Conservation (phyloP, 2,329 filamentous ascomycete species). For the Neocatenulostroma microsporum region DNA sequence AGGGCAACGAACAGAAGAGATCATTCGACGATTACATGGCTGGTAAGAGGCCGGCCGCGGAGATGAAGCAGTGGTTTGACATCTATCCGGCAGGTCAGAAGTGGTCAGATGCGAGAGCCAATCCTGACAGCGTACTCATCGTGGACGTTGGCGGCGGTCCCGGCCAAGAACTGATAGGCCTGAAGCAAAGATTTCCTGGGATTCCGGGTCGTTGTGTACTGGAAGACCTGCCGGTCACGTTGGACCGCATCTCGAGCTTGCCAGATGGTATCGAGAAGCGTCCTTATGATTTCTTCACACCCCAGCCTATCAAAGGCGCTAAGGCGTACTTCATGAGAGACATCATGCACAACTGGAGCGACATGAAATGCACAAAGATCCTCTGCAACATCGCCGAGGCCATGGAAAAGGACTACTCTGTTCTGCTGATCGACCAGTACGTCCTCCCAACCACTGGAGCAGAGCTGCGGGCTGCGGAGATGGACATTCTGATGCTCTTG, state of each 20-base stretch:
- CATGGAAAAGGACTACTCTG: slow-evolving; percentile 14
- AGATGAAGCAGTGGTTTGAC: slow-evolving; percentile 10
- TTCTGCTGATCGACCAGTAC: slow-evolving; percentile 17
- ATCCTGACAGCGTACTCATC: slow-evolving; percentile 7
- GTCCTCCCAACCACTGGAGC: slow-evolving; percentile 11
- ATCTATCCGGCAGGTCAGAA: slow-evolving; percentile 7
- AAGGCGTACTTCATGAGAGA: slow-evolving; percentile 18
- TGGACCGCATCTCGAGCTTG: slow-evolving; percentile 2
- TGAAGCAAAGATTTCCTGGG: slow-evolving; percentile 7
- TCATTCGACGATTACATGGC: slow-evolving; percentile 14
- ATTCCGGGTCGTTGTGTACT: slow-evolving; percentile 12
- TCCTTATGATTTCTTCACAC: slow-evolving; percentile 13
- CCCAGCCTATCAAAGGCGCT: slow-evolving; percentile 13
- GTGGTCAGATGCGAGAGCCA: neutral
- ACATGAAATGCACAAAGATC: slow-evolving; percentile 9
- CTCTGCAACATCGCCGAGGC: slow-evolving; percentile 10
- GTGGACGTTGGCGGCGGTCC: slow-evolving; percentile 14
- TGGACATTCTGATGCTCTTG: slow-evolving; percentile 13
- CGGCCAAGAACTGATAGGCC: slow-evolving; percentile 6
- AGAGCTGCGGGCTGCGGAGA: slow-evolving; percentile 8
- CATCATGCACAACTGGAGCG: slow-evolving; percentile 16
- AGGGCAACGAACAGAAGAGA: slow-evolving; percentile 11
- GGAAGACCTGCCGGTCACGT: slow-evolving; percentile 12
- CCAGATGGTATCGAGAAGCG: slow-evolving; percentile 8
- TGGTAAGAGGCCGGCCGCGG: neutral